Evolutionary conservation across 2,329 filamentous ascomycete genomes (phyloP), one percentile per base, ranked within the genome.

Genomic region (Fusarium guadeloupense): DNA sequence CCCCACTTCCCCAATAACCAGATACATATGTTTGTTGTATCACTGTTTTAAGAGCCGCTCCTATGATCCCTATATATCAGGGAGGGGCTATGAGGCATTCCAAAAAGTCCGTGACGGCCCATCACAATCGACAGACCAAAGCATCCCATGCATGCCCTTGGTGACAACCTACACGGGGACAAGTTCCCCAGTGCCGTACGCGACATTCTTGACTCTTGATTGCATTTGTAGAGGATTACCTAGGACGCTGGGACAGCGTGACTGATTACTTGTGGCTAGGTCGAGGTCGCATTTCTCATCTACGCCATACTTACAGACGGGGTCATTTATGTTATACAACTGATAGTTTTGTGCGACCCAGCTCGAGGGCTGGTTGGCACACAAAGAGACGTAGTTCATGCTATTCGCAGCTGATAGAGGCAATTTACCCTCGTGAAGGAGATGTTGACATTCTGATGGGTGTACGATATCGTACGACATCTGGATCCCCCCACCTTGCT

Each of bases 381-480:
- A 84, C 54, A 71, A 74, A 34, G 77, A 67, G 5, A 83, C 65
- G 56, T 76, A 83, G 71, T 82, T 80, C 75, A 85, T 84, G 74
- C 80, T 81, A 76, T 84, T 85, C 58, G 81, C 69, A 2, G 82
- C 83, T 51, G 76, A 78, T 30, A 86, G 77, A 4, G 82, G 79
- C 37, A 86, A 73, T 72, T 80, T 81, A 69, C 73, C 69, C 45
- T 74, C 76, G 37, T 77, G 67, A 53, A 87, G 75, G 42, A 86
- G 76, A 64, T 76, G 69, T 25, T 70, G 67, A 71, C 84, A 86
- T 44, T 80, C 72, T 23, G 72, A 72, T 45, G 79, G 74, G 47
- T 77, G 71, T 38, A 81, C 78, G 28, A 76, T 71, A 62, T 82
- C 76, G 67, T 78, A 84, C 72, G 3, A 72, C 75, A 35, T 25